Evolutionary conservation across 2,329 filamentous ascomycete genomes (phyloP), one percentile per base, ranked within the genome.

Genomic region (Penicillium sp.): DNA sequence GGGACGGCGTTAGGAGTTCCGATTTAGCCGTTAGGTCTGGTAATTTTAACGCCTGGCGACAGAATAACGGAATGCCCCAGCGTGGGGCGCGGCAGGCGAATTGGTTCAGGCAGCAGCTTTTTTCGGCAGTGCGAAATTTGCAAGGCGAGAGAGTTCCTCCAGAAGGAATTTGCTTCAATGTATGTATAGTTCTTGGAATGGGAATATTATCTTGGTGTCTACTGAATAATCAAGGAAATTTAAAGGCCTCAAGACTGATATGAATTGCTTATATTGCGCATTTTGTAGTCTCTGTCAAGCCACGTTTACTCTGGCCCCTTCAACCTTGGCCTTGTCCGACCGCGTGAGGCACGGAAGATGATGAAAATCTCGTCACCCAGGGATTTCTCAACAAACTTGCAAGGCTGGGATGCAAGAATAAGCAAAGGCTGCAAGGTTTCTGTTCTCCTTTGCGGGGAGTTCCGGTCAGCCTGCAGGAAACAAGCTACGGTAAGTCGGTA

Each of bases 71-170:
- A 53, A 51, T 49, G 28, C 42, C 24, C 19, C 40, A 56, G 57
- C 33, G 56, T 38, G 26, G 30, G 38, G 56, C 9, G 53, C 56
- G 62, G 51, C 51, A n/a, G 53, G 28, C 28, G 12, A 30, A 54
- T 24, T 26, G 28, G 38, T 56, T 59, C 62, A 69, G 67, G 67
- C 67, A 69, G 60, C 67, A 69, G 51, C 53, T 66, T 68, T 68
- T 63, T 40, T 54, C 35, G 13, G 35, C 19, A 28, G 15, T 9
- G 26, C 5, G 8, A 10, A 40, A 28, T 17, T 10, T 2, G 9
- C 24, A 5, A 8, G 4, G 22, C 19, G 19, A 22, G 37, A 28
- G 4, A 4, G n/a, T 22, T 37, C 7, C 17, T 22, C 6, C 10
- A 22, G 45, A 26, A 17, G 22, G 22, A 47, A 5, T n/a, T 19